These are phyloP conservation scores for Rubus parviflorus DNA, from an alignment of 306 rosid genomes.

Conservation along the genomic window DNA sequence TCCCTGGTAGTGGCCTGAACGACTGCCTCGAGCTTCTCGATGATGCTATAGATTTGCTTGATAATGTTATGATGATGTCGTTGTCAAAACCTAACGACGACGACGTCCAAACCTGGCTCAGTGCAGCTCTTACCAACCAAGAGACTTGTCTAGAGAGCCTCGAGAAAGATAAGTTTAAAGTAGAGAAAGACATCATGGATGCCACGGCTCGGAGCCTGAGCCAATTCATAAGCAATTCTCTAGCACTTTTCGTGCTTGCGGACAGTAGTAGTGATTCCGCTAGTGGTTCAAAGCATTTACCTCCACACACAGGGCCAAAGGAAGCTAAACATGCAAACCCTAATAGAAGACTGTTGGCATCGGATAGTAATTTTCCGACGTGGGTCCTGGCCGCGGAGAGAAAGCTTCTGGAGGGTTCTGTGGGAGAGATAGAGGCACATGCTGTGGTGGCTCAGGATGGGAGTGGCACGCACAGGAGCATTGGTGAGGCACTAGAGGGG, in stretches of 20 bases:
- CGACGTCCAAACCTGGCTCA: slow-evolving; percentile 40
- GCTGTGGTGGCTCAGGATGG: slow-evolving; percentile 47
- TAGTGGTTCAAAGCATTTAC: neutral
- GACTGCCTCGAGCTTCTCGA: slow-evolving; percentile 42
- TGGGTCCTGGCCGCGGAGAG: slow-evolving; percentile 32
- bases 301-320: neutral
- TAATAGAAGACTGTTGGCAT: slow-evolving; percentile 12
- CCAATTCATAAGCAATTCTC: slow-evolving; percentile 22
- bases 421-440: slow-evolving; percentile 23
- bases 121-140: slow-evolving; percentile 43
- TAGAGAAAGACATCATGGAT: slow-evolving; percentile 13
- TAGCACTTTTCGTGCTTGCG: slow-evolving; percentile 15
- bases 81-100: neutral
- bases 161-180: neutral
- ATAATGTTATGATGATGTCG: slow-evolving; percentile 12
- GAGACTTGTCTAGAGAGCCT: slow-evolving; percentile 37
- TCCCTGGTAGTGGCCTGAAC: neutral
- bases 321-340: neutral
- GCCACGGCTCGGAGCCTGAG: slow-evolving; percentile 8
- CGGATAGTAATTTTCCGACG: slow-evolving; percentile 17
- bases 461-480: slow-evolving; percentile 35
- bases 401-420: slow-evolving; percentile 30
- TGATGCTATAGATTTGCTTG: slow-evolving; percentile 33
- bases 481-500: slow-evolving; percentile 24
- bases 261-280: neutral